Conservation (phyloP, 192 early-diverging fungal species). For the Rhizophagus prolifer region DNA sequence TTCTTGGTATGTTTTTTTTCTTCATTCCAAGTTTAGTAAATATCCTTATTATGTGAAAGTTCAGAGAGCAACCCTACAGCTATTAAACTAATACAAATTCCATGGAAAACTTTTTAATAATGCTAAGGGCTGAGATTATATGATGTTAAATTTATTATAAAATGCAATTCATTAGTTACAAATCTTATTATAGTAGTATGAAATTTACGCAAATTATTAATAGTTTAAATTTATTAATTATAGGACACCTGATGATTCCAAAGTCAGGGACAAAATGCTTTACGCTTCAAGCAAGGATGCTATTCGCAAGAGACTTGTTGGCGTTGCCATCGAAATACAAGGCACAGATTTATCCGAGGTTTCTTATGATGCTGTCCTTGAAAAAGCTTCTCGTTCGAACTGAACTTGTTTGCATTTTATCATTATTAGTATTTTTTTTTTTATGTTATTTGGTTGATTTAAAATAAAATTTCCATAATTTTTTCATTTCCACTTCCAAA, state of each 20-base stretch:
- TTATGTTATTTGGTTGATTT: too few species aligned
- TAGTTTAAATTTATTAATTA: not conserved
- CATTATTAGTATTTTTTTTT: too few species aligned
- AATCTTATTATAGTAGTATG: too few species aligned
- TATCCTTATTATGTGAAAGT: too few species aligned
- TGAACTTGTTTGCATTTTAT: not conserved
- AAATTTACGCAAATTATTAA: not conserved
- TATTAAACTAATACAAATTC: too few species aligned
- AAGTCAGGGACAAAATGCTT: constrained; percentile 84
- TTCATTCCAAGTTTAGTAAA: not conserved
- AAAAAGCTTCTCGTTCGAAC: constrained; percentile 50
- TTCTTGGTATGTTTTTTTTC: constrained; percentile 60
- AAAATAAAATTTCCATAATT: too few species aligned
- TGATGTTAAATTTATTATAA: too few species aligned
- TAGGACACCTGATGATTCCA: constrained; percentile 79
- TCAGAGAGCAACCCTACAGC: too few species aligned
- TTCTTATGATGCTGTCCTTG: constrained; percentile 64
- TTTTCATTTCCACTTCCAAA: too few species aligned
- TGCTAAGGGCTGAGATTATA: too few species aligned
- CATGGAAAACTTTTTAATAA: too few species aligned
- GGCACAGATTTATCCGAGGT: constrained; percentile 81
- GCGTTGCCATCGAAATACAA: constrained; percentile 77
- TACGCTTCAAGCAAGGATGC: constrained; percentile 85
- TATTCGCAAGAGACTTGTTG: constrained; percentile 70
- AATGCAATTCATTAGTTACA: too few species aligned